Conservation (phyloP, 768 basidiomycete species). For the Peribolospora kevripleyi region DNA sequence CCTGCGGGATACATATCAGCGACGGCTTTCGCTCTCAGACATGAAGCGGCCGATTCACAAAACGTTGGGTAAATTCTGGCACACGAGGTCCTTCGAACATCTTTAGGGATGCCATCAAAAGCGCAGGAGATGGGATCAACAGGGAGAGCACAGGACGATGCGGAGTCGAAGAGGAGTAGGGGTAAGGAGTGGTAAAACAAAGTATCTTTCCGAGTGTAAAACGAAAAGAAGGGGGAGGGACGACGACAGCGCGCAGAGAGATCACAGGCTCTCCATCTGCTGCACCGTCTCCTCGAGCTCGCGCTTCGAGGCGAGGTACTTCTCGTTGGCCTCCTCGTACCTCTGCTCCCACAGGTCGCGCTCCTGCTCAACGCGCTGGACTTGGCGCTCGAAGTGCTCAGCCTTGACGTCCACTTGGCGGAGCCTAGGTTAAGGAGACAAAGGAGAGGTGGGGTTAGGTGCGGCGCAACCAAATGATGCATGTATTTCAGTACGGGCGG, state of each 20-base stretch:
- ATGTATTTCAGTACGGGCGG: conserved; percentile 2
- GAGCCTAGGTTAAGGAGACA: conserved; percentile 30
- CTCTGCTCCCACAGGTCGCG: conserved; percentile 85
- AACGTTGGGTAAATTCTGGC: too few species aligned
- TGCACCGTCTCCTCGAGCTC: conserved; percentile 53
- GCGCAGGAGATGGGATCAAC: too few species aligned
- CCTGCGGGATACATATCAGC: too few species aligned
- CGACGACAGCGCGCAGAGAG: too few species aligned
- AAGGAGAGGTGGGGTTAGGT: not conserved
- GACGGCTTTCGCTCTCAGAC: too few species aligned
- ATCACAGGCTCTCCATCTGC: conserved; percentile 10
- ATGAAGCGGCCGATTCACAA: too few species aligned
- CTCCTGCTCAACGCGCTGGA: conserved; percentile 64
- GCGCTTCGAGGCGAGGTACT: conserved; percentile 45
- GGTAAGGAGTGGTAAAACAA: too few species aligned
- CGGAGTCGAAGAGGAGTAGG: too few species aligned
- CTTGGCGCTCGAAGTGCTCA: conserved; percentile 88
- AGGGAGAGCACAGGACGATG: too few species aligned
- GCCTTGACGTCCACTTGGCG: conserved; percentile 95
- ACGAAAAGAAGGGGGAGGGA: not conserved
- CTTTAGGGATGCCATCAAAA: too few species aligned
- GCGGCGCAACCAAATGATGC: not conserved
- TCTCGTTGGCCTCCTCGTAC: conserved; percentile 54
- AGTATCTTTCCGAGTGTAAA: too few species aligned
- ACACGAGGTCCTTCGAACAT: too few species aligned